Evolutionary conservation across 208 protist species (phyloP), one percentile per base, ranked within the genome.

Genomic region (Trypanosoma melophagium): DNA sequence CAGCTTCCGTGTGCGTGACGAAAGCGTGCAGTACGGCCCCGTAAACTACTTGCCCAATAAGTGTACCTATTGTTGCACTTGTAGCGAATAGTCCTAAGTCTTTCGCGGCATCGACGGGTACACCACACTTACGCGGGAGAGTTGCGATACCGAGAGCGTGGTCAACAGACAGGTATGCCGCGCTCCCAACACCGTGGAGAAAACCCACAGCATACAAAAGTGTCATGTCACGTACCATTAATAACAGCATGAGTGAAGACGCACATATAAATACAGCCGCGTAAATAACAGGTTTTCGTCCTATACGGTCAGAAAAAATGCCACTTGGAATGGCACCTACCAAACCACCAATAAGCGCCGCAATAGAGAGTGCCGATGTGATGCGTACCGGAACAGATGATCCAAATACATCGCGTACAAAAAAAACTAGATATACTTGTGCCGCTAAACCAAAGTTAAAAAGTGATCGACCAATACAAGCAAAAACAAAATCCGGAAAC

Each of bases 361-460:
- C 61, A 40, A 77, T 63, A 13, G 57, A 74, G 14, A 81, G 65
- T 13, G 49, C 57, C 7, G 71, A 77, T 13, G 60, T 60, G 22
- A 74, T 60, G 16, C 55, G 59, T 25, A 65, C 59, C 8, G 69
- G 76, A 22, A 22, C 69, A 16, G 51, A 28, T 3, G 35, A 54
- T 9, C 9, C 21, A 49, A 77, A 35, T 4, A 81, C 53, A 53
- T 81, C 76, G 0, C 71, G 60, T 59, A 81, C 25, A 53, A 68
- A 81, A 62, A 63, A 76, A 35, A 70, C 59, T 13, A 79, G 47
- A 31, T 79, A 79, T 7, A 79, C 68, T 54, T 79, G 74, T 17
- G 19, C 62, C 5, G 65, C 66, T 4, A 78, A 47, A 50, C 73
- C 73, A 51, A 12, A 62, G 49, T 76, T 80, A 64, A 80, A 80